These are phyloP conservation scores for Paulownia fortunei DNA, from an alignment of 257 asterid species.

Conservation along the genomic window DNA sequence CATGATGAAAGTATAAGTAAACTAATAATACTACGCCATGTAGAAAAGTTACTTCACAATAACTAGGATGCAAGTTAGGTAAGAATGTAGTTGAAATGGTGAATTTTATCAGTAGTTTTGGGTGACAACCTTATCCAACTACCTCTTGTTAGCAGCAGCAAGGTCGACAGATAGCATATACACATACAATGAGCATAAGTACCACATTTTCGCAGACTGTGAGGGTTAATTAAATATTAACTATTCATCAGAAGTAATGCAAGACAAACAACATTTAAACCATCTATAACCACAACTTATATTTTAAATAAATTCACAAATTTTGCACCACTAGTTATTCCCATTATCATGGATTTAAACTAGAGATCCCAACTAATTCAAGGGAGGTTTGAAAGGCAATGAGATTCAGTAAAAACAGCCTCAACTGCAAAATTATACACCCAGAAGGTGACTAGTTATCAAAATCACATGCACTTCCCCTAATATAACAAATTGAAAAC, in stretches of 20 bases:
- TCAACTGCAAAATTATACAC: slow-evolving; percentile 6
- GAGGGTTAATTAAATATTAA: background rate
- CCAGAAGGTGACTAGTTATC: background rate
- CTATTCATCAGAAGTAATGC: slow-evolving; percentile 13
- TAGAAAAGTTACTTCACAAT: background rate
- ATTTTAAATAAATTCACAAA: background rate
- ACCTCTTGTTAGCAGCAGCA: background rate
- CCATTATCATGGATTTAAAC: slow-evolving; percentile 4
- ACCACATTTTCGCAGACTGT: slow-evolving; percentile 2
- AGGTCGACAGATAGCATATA: background rate
- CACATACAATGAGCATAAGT: background rate
- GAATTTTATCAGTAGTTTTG: background rate
- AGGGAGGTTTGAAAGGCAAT: background rate
- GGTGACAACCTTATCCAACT: background rate
- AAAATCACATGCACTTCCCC: slow-evolving; percentile 20
- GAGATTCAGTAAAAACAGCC: slow-evolving; percentile 15
- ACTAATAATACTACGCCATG: background rate
- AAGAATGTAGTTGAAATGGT: background rate
- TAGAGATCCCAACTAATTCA: background rate
- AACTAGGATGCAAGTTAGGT: background rate
- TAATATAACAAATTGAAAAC: slow-evolving; percentile 26
- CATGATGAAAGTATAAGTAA: background rate
- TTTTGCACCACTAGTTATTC: slow-evolving; percentile 4
- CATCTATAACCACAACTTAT: slow-evolving; percentile 15
- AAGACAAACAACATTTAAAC: slow-evolving; percentile 18